Evolutionary conservation across 2,329 filamentous ascomycete genomes (phyloP).

Genomic region (Paraphaeosphaeria minitans): DNA sequence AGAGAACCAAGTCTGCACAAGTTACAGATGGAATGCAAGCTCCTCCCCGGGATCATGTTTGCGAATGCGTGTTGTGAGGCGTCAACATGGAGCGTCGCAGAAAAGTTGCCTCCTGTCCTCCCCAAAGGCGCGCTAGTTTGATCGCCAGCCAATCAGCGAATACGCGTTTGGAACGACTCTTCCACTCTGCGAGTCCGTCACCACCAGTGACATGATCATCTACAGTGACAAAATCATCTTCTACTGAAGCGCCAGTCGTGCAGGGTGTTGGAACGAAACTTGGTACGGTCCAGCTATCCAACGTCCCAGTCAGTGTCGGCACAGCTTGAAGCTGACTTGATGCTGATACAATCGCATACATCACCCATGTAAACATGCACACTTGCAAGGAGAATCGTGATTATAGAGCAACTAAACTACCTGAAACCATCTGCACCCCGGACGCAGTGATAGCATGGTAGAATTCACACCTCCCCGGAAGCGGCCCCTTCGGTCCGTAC

Average conservation of each 20-base stretch:
- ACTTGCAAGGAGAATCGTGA: constrained; percentile 21
- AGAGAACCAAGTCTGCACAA: constrained; percentile 41
- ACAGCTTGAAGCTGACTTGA: not conserved
- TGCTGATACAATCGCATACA: not conserved
- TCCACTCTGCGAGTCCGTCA: not conserved
- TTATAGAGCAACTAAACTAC: constrained; percentile 16
- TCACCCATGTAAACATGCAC: not conserved
- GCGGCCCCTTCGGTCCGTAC: constrained; percentile 27
- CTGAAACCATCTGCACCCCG: not conserved
- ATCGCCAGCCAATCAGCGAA: constrained; percentile 28
- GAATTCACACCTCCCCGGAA: constrained; percentile 35
- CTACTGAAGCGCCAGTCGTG: too few relatives aligned
- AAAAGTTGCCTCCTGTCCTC: constrained; percentile 38
- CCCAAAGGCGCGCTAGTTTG: constrained; percentile 28
- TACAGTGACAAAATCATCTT: too few relatives aligned
- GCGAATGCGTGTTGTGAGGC: constrained; percentile 12
- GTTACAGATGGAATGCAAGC: constrained; percentile 36
- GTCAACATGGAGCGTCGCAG: constrained; percentile 13
- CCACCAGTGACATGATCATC: too few relatives aligned
- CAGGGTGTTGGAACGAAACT: too few relatives aligned
- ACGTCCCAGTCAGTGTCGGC: not conserved
- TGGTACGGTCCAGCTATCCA: too few relatives aligned
- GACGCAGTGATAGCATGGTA: constrained; percentile 33
- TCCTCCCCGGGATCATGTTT: constrained; percentile 40
- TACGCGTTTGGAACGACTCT: constrained; percentile 4